These are phyloP conservation scores for Nitzschia sp. DNA, from an alignment of 108 stramenopile species.

Conservation along the genomic window DNA sequence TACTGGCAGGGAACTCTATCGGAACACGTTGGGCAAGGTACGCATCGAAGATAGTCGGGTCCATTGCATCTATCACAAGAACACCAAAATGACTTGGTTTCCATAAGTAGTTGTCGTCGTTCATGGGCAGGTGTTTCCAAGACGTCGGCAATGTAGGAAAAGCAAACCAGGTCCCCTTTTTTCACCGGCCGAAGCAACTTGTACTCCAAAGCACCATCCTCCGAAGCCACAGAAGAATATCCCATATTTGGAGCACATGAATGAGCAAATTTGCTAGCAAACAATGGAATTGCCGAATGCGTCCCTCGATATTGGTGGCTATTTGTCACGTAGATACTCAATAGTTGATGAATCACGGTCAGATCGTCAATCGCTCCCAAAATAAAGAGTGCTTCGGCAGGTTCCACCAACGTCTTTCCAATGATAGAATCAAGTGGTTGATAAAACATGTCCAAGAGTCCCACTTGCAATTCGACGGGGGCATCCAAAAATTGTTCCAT, in stretches of 20 bases:
- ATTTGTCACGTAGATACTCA: conserved; percentile 29
- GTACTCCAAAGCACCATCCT: conserved; percentile 25
- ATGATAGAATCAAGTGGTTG: conserved; percentile 29
- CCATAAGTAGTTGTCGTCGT: conserved; percentile 17
- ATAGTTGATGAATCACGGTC: conserved; percentile 17
- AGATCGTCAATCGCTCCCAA: conserved; percentile 31
- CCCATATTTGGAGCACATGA: conserved; percentile 28
- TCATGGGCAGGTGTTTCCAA: conserved; percentile 33
- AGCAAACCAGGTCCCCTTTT: conserved; percentile 17
- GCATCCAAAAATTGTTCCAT: conserved; percentile 30
- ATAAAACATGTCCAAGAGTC: conserved; percentile 31
- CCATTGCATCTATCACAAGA: conserved; percentile 24
- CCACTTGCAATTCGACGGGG: conserved; percentile 18
- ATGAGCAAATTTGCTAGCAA: conserved; percentile 28
- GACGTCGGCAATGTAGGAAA: conserved; percentile 28
- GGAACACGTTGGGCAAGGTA: conserved; percentile 23
- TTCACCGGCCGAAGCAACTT: conserved; percentile 6
- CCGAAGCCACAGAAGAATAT: conserved; percentile 12
- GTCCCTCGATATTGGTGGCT: conserved; percentile 22
- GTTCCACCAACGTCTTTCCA: conserved; percentile 22
- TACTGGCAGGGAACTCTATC: conserved; percentile 15
- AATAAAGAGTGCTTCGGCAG: conserved; percentile 20
- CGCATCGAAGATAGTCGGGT: conserved; percentile 25
- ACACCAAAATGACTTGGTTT: conserved; percentile 30
- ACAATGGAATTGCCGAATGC: conserved; percentile 21